A percentile compares a stretch with the other conserved stretches of the same genome.
Evolutionary conservation across 2,329 filamentous ascomycete genomes (phyloP).

Genomic region (Aaosphaeria pasadenensis): DNA sequence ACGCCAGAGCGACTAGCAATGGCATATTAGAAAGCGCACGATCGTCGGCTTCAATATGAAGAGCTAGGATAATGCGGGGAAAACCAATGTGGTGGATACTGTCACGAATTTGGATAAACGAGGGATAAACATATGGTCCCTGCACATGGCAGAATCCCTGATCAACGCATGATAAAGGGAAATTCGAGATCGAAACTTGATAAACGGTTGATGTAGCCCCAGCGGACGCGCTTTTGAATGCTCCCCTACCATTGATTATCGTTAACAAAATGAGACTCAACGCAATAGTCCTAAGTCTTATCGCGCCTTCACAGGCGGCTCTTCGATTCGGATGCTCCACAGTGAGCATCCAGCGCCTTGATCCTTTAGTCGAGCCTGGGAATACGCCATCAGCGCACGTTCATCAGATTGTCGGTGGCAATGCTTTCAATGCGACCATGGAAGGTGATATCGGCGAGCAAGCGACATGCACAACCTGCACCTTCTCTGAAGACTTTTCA

Average conservation of each 20-base stretch:
- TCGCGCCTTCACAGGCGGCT: conserved; percentile 15
- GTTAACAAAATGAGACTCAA: conserved; percentile 16
- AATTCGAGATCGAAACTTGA: background rate
- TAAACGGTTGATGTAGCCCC: background rate
- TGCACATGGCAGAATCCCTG: background rate
- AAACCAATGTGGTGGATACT: background rate
- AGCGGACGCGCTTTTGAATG: background rate
- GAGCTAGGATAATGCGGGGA: background rate
- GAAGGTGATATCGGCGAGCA: conserved; percentile 15
- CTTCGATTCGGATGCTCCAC: conserved; percentile 24
- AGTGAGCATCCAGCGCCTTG: conserved; percentile 21
- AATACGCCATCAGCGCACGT: conserved; percentile 18
- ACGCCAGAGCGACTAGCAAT: no score
- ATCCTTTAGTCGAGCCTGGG: conserved; percentile 25
- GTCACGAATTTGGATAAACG: conserved; percentile 2
- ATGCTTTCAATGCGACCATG: conserved; percentile 20
- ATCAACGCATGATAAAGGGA: background rate
- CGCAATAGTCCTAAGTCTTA: conserved; percentile 5
- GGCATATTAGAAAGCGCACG: no score
- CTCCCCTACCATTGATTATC: background rate
- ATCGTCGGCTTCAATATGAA: background rate
- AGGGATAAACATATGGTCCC: background rate
- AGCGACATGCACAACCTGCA: conserved; percentile 14
- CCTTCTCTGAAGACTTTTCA: conserved; percentile 21
- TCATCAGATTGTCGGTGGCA: conserved; percentile 20